A percentile compares a stretch with the other conserved stretches of the same genome.
phyloP scores from a whole-genome alignment of 2,329 filamentous ascomycete genomes.

The Ophiosphaerella narmari region DNA sequence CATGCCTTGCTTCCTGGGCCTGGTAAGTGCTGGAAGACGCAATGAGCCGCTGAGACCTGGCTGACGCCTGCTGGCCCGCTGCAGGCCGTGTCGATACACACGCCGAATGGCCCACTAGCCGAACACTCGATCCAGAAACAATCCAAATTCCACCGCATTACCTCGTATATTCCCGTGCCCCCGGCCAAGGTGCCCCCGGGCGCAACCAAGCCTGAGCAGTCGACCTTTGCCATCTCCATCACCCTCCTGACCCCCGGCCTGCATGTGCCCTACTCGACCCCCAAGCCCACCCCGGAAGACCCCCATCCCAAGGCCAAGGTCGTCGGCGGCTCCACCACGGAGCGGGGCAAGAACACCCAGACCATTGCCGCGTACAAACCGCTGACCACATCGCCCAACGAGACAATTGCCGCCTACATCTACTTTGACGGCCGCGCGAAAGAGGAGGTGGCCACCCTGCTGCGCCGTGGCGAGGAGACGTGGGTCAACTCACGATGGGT shows the following conservation, averaged over 20 bases:
- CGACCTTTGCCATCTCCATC: constrained; percentile 97
- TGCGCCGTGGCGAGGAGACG: constrained; percentile 92
- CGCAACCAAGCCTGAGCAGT: constrained; percentile 80
- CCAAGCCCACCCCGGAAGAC: constrained; percentile 75
- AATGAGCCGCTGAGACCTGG: constrained; percentile 1
- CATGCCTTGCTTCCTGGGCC: constrained; percentile 98
- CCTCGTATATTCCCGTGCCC: constrained; percentile 94
- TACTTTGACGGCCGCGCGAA: constrained; percentile 96
- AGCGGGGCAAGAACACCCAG: constrained; percentile 59
- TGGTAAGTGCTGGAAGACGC: constrained; percentile 48
- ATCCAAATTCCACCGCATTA: constrained; percentile 87
- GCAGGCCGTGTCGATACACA: constrained; percentile 95
- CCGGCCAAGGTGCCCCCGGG: constrained; percentile 74
- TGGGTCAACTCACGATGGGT: constrained; percentile 99
- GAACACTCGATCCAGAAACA: constrained; percentile 96
- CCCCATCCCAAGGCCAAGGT: constrained; percentile 81
- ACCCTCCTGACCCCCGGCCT: constrained; percentile 88
- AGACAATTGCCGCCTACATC: constrained; percentile 97
- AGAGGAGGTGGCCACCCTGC: constrained; percentile 92
- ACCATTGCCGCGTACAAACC: constrained; percentile 84
- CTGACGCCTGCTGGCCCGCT: constrained; percentile 70
- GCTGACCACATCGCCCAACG: constrained; percentile 88
- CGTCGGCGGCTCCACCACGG: constrained; percentile 65
- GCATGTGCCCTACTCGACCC: constrained; percentile 89
- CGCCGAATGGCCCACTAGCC: constrained; percentile 75